Conservation (phyloP, 2,329 filamentous ascomycete genomes). For the Fusarium decemcellulare region DNA sequence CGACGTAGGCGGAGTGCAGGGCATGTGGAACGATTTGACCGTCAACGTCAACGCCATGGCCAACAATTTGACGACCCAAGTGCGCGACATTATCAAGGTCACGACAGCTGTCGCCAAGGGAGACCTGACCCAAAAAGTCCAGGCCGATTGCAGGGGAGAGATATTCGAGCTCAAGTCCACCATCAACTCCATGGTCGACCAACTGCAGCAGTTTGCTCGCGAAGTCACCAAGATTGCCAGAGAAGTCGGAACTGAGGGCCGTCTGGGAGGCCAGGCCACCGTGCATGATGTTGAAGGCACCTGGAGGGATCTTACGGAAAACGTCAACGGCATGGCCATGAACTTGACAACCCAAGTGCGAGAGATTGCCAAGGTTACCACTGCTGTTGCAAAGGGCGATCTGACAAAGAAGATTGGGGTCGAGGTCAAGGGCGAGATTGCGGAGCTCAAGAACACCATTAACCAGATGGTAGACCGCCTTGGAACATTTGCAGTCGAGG, state of each 20-base stretch:
- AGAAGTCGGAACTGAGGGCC: constrained; percentile 96
- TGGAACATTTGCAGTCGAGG: constrained; percentile 95
- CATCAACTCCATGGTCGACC: constrained; percentile 99
- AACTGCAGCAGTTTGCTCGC: constrained; percentile 94
- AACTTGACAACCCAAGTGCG: constrained; percentile 98
- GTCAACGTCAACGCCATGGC: constrained; percentile 92
- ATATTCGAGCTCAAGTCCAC: constrained; percentile 96
- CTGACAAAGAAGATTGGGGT: constrained; percentile 96
- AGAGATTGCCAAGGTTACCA: constrained; percentile 97
- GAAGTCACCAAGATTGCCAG: constrained; percentile 97
- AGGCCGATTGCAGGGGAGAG: constrained; percentile 92
- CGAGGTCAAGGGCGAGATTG: constrained; percentile 93
- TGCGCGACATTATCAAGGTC: constrained; percentile 93
- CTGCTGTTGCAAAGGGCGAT: constrained; percentile 93
- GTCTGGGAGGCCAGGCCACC: constrained; percentile 93
- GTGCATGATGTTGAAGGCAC: constrained; percentile 97
- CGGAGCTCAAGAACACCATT: constrained; percentile 96
- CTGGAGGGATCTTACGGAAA: constrained; percentile 95
- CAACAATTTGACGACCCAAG: constrained; percentile 88
- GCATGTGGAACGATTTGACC: constrained; percentile 91
- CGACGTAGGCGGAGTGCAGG: constrained; percentile 86
- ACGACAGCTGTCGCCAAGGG: constrained; percentile 82
- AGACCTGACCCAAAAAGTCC: constrained; percentile 96
- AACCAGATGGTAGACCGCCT: constrained; percentile 99
- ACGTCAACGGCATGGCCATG: constrained; percentile 99